Evolutionary conservation across 2,329 filamentous ascomycete genomes (phyloP).

Genomic region (Fusarium sp.): DNA sequence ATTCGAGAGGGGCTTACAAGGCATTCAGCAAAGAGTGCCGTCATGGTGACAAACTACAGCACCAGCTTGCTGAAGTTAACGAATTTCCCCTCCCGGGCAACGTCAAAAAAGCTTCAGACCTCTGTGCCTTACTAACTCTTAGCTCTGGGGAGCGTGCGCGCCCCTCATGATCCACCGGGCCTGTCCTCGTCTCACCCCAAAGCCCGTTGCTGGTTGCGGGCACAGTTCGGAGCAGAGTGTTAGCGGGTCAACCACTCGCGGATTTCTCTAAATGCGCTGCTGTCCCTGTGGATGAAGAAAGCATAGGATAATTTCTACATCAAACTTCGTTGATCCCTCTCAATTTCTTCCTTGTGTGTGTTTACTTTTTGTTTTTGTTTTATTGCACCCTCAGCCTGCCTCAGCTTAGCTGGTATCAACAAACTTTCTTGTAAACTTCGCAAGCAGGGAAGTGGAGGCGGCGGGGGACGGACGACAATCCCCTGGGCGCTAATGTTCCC

Average conservation of each 20-base stretch:
- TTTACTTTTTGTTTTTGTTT: no score
- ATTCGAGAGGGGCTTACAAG: conserved; percentile 19
- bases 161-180: conserved; percentile 22
- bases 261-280: background rate
- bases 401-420: conserved; percentile 8
- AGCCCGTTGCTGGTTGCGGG: conserved; percentile 27
- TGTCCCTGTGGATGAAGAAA: background rate
- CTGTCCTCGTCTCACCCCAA: conserved; percentile 18
- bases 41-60: conserved; percentile 34
- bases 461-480: conserved; percentile 40
- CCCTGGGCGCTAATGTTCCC: conserved; percentile 43
- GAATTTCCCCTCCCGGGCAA: conserved; percentile 5
- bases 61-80: conserved; percentile 2
- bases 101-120: conserved; percentile 14
- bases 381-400: background rate
- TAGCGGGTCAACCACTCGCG: background rate
- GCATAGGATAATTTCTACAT: background rate
- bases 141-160: conserved; percentile 35
- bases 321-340: background rate
- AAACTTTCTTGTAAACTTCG: conserved; percentile 23
- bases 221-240: conserved; percentile 9
- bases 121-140: conserved; percentile 28
- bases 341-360: no score
- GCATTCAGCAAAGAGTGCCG: conserved; percentile 37
- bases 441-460: conserved; percentile 33